Conservation (phyloP, 352 stramenopile species). For the Aphanomyces cochlioides region DNA sequence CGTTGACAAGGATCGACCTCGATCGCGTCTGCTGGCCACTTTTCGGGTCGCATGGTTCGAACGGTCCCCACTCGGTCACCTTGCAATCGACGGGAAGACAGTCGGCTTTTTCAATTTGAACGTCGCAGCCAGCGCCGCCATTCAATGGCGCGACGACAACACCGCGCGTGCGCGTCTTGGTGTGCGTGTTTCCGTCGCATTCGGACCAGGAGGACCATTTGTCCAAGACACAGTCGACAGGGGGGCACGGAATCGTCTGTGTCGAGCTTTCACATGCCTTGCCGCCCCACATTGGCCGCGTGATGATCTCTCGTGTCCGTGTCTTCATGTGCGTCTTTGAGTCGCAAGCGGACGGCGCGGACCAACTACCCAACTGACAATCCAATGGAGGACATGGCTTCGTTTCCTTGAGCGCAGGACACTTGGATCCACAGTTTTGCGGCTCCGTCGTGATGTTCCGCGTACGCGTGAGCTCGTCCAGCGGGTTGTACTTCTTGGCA, state of each 20-base stretch:
- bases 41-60: constrained; percentile 32
- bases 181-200: constrained; percentile 38
- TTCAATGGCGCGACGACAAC: constrained; percentile 35
- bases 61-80: constrained; percentile 49
- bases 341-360: constrained; percentile 30
- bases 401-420: constrained; percentile 41
- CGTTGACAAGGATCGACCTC: constrained; percentile 17
- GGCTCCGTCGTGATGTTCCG: constrained; percentile 1
- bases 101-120: constrained; percentile 4
- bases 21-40: constrained; percentile 13
- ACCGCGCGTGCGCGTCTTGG: constrained; percentile 35
- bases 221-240: constrained; percentile 49
- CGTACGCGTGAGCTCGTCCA: background rate
- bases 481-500: constrained; percentile 33
- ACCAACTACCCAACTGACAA: constrained; percentile 44
- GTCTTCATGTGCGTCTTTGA: background rate
- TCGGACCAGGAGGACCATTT: constrained; percentile 50
- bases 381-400: constrained; percentile 8
- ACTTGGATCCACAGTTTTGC: constrained; percentile 33
- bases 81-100: constrained; percentile 46
- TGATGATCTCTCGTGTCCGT: background rate
- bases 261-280: background rate
- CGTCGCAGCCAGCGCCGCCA: constrained; percentile 32
- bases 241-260: constrained; percentile 32
- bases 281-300: no score